Evolutionary conservation across 495 filamentous ascomycete genomes (phyloP).

Genomic region (Daldinia loculata): DNA sequence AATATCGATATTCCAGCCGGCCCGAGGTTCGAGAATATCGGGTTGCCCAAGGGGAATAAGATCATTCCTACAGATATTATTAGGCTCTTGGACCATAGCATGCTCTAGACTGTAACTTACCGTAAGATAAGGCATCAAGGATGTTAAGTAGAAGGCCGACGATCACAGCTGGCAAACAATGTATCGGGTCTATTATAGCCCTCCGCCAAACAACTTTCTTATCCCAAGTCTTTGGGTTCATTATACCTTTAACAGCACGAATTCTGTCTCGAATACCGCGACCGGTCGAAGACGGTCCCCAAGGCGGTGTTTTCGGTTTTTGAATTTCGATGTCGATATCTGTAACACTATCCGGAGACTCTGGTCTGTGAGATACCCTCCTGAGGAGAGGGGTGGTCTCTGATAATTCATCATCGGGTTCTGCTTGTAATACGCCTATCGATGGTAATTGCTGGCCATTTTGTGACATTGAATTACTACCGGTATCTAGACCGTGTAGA

Average conservation of each 20-base stretch:
- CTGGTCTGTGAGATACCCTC: conserved; percentile 39
- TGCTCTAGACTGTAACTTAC: conserved; percentile 52
- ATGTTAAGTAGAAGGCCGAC: conserved; percentile 91
- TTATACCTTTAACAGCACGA: conserved; percentile 33
- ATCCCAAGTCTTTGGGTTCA: conserved; percentile 78
- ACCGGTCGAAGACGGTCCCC: conserved; percentile 10
- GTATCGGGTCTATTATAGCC: conserved; percentile 70
- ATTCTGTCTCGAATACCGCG: conserved; percentile 22
- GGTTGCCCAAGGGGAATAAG: conserved; percentile 86
- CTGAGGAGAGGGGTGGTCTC: conserved; percentile 52
- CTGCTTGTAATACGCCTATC: conserved; percentile 2
- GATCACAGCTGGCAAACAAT: conserved; percentile 82
- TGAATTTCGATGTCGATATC: conserved; percentile 55
- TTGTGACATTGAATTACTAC: neutral
- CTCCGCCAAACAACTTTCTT: conserved; percentile 68
- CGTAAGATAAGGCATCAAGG: conserved; percentile 93
- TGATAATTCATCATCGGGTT: conserved; percentile 30
- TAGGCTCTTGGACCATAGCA: conserved; percentile 8
- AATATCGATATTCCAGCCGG: conserved; percentile 98
- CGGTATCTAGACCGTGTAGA: conserved; percentile 7
- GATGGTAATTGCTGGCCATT: conserved; percentile 23
- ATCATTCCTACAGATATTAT: conserved; percentile 74
- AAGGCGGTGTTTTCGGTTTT: conserved; percentile 37
- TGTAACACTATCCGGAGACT: conserved; percentile 38
- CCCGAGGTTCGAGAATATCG: conserved; percentile 82